Percentiles rank a stretch among this genome's conserved stretches.
These are phyloP conservation scores for Excoecaria agallocha DNA, from an alignment of 345 rosid species.

Conservation along the genomic window DNA sequence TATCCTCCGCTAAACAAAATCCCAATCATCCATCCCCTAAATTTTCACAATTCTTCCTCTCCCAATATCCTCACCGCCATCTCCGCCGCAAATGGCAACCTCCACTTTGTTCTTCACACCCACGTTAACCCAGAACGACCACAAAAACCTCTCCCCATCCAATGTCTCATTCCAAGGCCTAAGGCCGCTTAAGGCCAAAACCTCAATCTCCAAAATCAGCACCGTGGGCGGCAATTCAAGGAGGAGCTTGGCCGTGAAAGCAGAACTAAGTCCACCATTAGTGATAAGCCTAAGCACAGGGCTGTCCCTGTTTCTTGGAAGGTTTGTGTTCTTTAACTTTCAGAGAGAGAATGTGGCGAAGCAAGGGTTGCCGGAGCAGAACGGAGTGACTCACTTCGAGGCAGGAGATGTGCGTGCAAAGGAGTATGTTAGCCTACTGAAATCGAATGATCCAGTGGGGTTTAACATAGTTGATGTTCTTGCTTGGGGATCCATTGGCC, in stretches of 20 bases:
- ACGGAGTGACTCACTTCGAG: conserved; percentile 88
- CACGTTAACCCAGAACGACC: conserved; percentile 30
- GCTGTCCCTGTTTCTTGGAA: conserved; percentile 83
- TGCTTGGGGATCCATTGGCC: conserved; percentile 98
- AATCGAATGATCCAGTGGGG: conserved; percentile 94
- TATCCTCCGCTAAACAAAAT: background rate
- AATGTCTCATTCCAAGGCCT: conserved; percentile 50
- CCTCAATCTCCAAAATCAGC: conserved; percentile 21
- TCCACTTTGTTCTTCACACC: conserved; percentile 32
- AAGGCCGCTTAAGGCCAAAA: conserved; percentile 20
- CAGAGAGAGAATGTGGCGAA: conserved; percentile 96
- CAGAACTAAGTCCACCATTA: conserved; percentile 68
- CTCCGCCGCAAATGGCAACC: conserved; percentile 34
- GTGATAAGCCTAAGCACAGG: conserved; percentile 98
- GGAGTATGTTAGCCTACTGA: conserved; percentile 86
- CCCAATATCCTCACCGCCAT: background rate
- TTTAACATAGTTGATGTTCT: conserved; percentile 96
- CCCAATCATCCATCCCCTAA: background rate
- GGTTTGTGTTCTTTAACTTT: conserved; percentile 98
- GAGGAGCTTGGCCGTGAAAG: conserved; percentile 43
- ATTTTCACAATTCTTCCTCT: background rate
- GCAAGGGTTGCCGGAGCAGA: conserved; percentile 92
- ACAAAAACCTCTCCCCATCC: conserved; percentile 27
- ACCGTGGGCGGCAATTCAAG: conserved; percentile 11
- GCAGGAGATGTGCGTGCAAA: conserved; percentile 92